Evolutionary conservation across 176 grass and related monocot species (phyloP).

Genomic region (Zea luxurians): DNA sequence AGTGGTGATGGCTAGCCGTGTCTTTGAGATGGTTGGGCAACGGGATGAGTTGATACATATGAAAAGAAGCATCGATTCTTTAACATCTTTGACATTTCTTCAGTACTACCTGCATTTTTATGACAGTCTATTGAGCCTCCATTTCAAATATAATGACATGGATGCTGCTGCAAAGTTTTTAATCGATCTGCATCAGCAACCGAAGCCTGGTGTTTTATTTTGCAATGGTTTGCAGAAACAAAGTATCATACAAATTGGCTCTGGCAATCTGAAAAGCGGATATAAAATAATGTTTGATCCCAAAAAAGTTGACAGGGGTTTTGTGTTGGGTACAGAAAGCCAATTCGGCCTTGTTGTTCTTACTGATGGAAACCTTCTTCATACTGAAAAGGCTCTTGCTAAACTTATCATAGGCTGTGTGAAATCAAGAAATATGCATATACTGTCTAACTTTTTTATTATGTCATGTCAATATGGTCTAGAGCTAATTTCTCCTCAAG

Average conservation of each 20-base stretch:
- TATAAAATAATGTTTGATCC: constrained; percentile 68
- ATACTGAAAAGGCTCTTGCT: constrained; percentile 70
- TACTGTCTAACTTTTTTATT: constrained; percentile 63
- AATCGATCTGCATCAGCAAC: constrained; percentile 54
- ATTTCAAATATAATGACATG: constrained; percentile 81
- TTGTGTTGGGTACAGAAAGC: constrained; percentile 44
- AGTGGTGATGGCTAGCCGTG: constrained; percentile 42
- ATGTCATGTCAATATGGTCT: constrained; percentile 43
- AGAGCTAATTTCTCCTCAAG: constrained; percentile 34
- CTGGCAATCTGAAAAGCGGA: constrained; percentile 69
- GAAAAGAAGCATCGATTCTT: constrained; percentile 61
- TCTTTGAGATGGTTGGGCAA: constrained; percentile 72
- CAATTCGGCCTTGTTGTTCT: constrained; percentile 43
- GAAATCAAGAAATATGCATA: constrained; percentile 57
- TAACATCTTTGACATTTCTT: constrained; percentile 40
- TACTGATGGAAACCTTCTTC: constrained; percentile 53
- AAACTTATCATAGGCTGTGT: constrained; percentile 70
- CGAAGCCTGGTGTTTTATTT: constrained; percentile 31
- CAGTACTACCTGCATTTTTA: constrained; percentile 66
- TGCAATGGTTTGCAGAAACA: constrained; percentile 42
- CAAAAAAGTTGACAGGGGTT: constrained; percentile 54
- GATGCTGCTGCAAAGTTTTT: constrained; percentile 69
- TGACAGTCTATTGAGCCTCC: constrained; percentile 69
- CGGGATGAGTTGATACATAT: constrained; percentile 64
- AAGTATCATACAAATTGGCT: constrained; percentile 64